These are phyloP conservation scores for Ulmus americana DNA, from an alignment of 331 rosid species.

Conservation along the genomic window DNA sequence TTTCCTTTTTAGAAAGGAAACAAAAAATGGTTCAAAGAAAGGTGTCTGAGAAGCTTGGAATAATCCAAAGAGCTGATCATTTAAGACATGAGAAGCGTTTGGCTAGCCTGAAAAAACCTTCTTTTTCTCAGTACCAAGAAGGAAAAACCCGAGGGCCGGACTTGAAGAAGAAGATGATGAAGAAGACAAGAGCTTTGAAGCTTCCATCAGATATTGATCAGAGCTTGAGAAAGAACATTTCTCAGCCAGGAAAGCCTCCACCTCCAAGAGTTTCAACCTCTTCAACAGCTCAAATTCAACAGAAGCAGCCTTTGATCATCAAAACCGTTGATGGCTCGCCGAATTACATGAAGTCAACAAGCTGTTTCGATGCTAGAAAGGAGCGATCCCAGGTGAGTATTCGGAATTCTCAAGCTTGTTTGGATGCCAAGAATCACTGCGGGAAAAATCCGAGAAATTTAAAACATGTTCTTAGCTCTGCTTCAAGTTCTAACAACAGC, in stretches of 20 bases:
- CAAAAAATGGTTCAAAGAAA: slow-evolving; percentile 72
- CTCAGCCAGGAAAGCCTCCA: slow-evolving; percentile 42
- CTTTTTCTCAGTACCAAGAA: slow-evolving; percentile 51
- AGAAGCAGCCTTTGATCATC: slow-evolving; percentile 36
- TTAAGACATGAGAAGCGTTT: slow-evolving; percentile 44
- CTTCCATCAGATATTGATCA: slow-evolving; percentile 43
- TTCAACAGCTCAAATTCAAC: slow-evolving; percentile 23
- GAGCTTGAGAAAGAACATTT: slow-evolving; percentile 30
- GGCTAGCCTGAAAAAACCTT: slow-evolving; percentile 38
- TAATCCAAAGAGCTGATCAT: slow-evolving; percentile 38
- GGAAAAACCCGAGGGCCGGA: slow-evolving; percentile 53
- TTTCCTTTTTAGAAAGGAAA: slow-evolving; percentile 23
- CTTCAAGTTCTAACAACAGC: slow-evolving; percentile 26
- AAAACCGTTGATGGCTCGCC: slow-evolving; percentile 47
- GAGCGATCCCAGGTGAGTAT: slow-evolving; percentile 50
- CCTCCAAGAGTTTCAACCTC: slow-evolving; percentile 26
- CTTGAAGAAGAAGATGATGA: slow-evolving; percentile 71
- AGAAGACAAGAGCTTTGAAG: slow-evolving; percentile 51
- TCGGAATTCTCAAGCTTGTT: slow-evolving; percentile 29
- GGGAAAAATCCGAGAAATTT: slow-evolving; percentile 28
- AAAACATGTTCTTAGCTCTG: slow-evolving; percentile 22
- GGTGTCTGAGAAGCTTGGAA: slow-evolving; percentile 46
- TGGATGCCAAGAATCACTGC: slow-evolving; percentile 30
- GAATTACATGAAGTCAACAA: slow-evolving; percentile 85
- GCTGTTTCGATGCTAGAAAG: slow-evolving; percentile 72